phyloP scores from a whole-genome alignment of 1,139 yeast species.

The Protomyces macrosporus region DNA sequence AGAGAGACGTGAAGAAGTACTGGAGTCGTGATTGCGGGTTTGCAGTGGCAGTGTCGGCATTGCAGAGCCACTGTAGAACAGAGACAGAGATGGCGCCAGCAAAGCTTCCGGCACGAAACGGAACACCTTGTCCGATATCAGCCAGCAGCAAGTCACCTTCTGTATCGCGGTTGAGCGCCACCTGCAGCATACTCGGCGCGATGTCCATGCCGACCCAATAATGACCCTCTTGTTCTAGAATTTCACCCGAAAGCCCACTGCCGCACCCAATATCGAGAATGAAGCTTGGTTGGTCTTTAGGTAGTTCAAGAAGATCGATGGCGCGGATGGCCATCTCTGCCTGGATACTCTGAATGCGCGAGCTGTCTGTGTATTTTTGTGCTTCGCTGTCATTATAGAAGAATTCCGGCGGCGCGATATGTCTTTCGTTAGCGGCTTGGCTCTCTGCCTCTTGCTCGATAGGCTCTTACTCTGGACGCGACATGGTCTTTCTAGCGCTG shows the following conservation, averaged over 20 bases:
- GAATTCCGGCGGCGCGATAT: constrained; percentile 88
- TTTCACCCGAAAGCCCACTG: constrained; percentile 92
- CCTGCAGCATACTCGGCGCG: constrained; percentile 88
- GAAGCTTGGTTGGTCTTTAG: constrained; percentile 51
- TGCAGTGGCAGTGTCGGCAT: constrained; percentile 76
- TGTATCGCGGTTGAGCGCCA: constrained; percentile 83
- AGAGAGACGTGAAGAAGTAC: constrained; percentile 79
- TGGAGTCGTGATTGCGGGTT: constrained; percentile 83
- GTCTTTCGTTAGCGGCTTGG: constrained; percentile 34
- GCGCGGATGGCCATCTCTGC: constrained; percentile 97
- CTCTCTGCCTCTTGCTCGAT: too few relatives aligned
- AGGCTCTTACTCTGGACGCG: neutral
- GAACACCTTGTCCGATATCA: constrained; percentile 92
- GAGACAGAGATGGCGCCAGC: constrained; percentile 96
- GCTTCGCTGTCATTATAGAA: constrained; percentile 90
- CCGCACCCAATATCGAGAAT: constrained; percentile 95
- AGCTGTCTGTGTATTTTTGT: constrained; percentile 77
- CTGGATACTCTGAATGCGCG: constrained; percentile 96
- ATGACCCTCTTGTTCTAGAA: constrained; percentile 87
- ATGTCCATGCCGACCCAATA: constrained; percentile 97
- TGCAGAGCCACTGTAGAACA: constrained; percentile 96
- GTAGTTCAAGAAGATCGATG: constrained; percentile 71
- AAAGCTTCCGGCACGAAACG: constrained; percentile 92
- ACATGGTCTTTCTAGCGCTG: neutral
- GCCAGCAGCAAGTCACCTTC: constrained; percentile 89